These are phyloP conservation scores for Candida sp. DNA, from an alignment of 1,139 yeast genomes.

Conservation along the genomic window DNA sequence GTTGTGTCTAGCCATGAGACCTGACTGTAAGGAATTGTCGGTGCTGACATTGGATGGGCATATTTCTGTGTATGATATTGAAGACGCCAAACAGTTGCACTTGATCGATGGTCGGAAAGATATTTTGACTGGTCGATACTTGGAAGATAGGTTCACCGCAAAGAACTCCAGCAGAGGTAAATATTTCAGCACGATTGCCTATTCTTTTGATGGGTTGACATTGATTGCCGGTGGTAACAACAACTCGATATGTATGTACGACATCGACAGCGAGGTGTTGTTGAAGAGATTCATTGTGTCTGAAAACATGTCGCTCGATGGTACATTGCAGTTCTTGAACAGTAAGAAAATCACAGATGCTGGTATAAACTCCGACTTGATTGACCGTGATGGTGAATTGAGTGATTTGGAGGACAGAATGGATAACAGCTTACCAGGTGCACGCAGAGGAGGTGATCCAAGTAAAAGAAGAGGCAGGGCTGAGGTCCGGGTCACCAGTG, in stretches of 20 bases:
- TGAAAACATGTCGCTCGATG: conserved; percentile 88
- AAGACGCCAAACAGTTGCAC: conserved; percentile 79
- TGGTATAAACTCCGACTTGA: conserved; percentile 74
- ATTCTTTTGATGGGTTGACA: conserved; percentile 89
- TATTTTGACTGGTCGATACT: conserved; percentile 84
- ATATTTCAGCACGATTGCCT: conserved; percentile 79
- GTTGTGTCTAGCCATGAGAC: conserved; percentile 82
- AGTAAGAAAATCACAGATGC: conserved; percentile 86
- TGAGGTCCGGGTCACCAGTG: conserved; percentile 75
- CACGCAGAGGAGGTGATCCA: conserved; percentile 90
- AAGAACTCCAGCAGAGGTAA: conserved; percentile 85
- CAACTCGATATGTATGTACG: conserved; percentile 90
- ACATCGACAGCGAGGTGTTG: conserved; percentile 84
- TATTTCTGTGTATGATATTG: conserved; percentile 81
- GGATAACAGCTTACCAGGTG: conserved; percentile 85
- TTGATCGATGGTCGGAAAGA: conserved; percentile 88
- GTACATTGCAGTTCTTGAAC: conserved; percentile 81
- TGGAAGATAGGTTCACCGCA: conserved; percentile 81
- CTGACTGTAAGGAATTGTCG: conserved; percentile 91
- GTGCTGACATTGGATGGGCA: conserved; percentile 92
- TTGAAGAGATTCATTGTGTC: conserved; percentile 84
- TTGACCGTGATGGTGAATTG: conserved; percentile 86
- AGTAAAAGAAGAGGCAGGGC: conserved; percentile 79
- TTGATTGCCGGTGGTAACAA: conserved; percentile 94
- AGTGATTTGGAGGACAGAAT: conserved; percentile 86